Base-by-base conservation (phyloP, 306 rosid genomes). In the Fragaria ananassa region DNA sequence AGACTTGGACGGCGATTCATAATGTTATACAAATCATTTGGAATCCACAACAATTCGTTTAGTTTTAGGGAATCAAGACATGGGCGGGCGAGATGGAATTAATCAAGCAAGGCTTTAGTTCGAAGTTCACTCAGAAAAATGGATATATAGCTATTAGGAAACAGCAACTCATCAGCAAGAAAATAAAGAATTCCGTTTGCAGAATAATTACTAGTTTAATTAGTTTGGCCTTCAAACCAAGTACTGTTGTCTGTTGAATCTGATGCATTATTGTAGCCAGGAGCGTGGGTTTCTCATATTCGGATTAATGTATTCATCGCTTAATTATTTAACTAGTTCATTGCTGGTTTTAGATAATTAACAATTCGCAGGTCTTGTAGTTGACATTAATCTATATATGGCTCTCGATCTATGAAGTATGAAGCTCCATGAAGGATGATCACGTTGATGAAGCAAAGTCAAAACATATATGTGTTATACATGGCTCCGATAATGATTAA, bases 1-100 rank as follows among this genome's bases (percentile, higher is more conserved):
- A n/a, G 72, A 75, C 29, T 34, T 47, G 79, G 72, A 21, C 72
- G 79, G 72, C 50, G 64, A 53, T 34, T 12, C 8, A 34, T 31
- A n/a, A 41, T 63, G 31, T 46, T 62, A 13, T 45, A 54, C 60
- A 60, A 44, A 2, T 15, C 19, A 44, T 60, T 44, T 15, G 3
- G 25, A 23, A 9, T 18, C 10, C 13, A 72, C 44, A 15, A 27
- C 35, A 11, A 3, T 61, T 44, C 0, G 19, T 74, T 15, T 15
- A 1, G 3, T 42, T 17, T 74, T 10, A 25, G 19, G 25, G 74
- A 47, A 57, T 56, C 65, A 25, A 58, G 65, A 25, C 18, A 10
- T 4, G 62, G 62, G 68, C 37, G 41, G 41, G 8, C 4, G 34
- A 23, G 35, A 58, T 17, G 18, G 29, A 21, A n/a, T 10, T 4